Evolutionary conservation across 2,329 filamentous ascomycete genomes (phyloP), one percentile per base, ranked within the genome.

Genomic region (Colletotrichum sp.): DNA sequence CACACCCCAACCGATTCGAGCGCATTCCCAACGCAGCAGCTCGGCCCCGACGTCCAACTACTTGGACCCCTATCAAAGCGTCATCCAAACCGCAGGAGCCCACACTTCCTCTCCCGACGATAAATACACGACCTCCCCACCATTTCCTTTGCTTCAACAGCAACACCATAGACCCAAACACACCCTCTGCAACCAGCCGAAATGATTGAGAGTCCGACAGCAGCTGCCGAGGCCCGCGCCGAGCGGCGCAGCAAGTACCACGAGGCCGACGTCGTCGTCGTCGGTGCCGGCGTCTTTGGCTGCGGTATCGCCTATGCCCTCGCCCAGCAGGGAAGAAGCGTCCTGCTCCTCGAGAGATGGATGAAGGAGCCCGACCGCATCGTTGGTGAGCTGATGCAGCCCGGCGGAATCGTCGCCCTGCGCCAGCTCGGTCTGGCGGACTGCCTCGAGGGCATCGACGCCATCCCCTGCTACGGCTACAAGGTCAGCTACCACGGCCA

Each of bases 311-410:
- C 97, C 21, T 94, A 93, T 76, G 92, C 96, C 27, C 89, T 98
- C 59, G 96, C 94, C 73, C 93, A 94, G 78, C 97, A 98, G 85
- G 96, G 95, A 68, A 92, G 97, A 76, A 97, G 94, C 82, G 96
- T 99, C 31, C 89, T 98, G 31, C 87, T 99, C 66, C 90, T 99
- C 65, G 97, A 99, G 86, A 91, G 91, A 79, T 97, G 92, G 85
- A 87, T 98, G 84, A 95, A 95, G 84, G 93, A 98, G 86, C 97
- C 97, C 24, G 94, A 98, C 85, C 92, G 97, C 76, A 99, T 99
- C 78, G 95, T 99, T 62, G 97, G 97, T 78, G 97, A 99, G 86
- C 86, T 99, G 76, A 87, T 99, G 78, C 97, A 99, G 84, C 97
- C 97, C 0, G 97, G 97, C 65, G 97, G 97, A 64, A 92, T 98